phyloP scores from a whole-genome alignment of 495 filamentous ascomycete genomes.

The Glutinoglossum americanum region DNA sequence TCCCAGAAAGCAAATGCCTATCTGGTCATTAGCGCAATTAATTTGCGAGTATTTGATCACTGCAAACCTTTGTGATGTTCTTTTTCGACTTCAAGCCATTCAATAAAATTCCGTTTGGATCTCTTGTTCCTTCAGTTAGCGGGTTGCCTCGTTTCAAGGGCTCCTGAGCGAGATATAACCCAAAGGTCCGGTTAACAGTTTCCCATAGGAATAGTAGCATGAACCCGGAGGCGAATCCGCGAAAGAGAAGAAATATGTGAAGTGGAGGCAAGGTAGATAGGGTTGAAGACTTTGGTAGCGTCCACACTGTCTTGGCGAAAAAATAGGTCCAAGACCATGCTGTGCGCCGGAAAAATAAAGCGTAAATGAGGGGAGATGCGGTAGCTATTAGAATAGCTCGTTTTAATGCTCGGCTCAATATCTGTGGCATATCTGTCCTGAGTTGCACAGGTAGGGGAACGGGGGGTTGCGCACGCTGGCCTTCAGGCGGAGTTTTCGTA shows the following conservation, averaged over 20 bases:
- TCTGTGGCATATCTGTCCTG: conserved; percentile 13
- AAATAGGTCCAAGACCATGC: conserved; percentile 47
- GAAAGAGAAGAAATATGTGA: conserved; percentile 31
- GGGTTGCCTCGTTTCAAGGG: conserved; percentile 67
- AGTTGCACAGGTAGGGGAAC: conserved; percentile 14
- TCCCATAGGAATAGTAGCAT: conserved; percentile 54
- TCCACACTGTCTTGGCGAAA: conserved; percentile 49
- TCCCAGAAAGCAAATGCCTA: conserved; percentile 84
- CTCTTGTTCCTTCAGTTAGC: conserved; percentile 62
- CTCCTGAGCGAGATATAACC: conserved; percentile 50
- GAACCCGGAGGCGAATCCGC: conserved; percentile 40
- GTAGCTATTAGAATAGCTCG: conserved; percentile 23
- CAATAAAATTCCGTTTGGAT: conserved; percentile 79
- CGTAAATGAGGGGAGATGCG: conserved; percentile 37
- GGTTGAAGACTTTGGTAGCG: conserved; percentile 45
- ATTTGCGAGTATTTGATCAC: conserved; percentile 10
- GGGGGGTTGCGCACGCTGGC: conserved; percentile 18
- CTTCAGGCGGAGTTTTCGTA: conserved; percentile 15
- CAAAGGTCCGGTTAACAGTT: conserved; percentile 52
- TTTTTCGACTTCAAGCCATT: conserved; percentile 64
- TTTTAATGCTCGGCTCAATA: background rate
- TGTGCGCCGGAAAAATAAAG: conserved; percentile 33
- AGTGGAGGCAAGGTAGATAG: conserved; percentile 35
- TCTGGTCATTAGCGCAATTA: background rate
- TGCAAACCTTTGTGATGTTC: conserved; percentile 34